Conservation (phyloP, 1,139 yeast species). For the Kodamaea ohmeri region DNA sequence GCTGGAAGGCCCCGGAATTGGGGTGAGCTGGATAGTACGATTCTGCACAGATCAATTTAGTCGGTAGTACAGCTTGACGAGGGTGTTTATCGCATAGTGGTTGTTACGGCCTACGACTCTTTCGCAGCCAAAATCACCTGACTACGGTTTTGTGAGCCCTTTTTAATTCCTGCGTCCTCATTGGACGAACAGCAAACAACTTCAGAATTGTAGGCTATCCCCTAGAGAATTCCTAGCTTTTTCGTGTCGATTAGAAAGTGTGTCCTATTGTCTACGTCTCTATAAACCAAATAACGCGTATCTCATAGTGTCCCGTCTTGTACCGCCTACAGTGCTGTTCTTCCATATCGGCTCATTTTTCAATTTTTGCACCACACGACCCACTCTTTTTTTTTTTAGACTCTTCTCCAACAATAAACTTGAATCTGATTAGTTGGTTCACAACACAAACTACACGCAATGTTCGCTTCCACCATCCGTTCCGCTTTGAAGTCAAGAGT, state of each 20-base stretch:
- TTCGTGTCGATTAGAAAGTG: no score
- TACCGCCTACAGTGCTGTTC: no score
- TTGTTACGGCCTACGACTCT: background rate
- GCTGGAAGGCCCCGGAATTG: no score
- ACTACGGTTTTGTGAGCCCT: constrained; percentile 3
- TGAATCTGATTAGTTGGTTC: constrained; percentile 9
- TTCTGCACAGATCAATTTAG: no score
- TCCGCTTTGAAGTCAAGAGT: constrained; percentile 49
- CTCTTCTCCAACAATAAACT: constrained; percentile 9
- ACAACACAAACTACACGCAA: constrained; percentile 14
- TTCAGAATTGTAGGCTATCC: background rate
- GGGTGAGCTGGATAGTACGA: no score
- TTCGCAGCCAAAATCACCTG: constrained; percentile 7
- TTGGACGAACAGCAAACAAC: constrained; percentile 5
- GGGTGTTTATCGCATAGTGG: no score
- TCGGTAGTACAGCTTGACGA: no score
- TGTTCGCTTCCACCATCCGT: constrained; percentile 54
- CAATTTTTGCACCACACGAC: constrained; percentile 4
- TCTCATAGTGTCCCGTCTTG: background rate
- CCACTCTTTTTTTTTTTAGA: constrained; percentile 6
- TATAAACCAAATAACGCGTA: no score
- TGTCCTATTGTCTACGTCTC: no score
- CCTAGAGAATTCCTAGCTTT: no score
- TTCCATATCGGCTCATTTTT: constrained; percentile 6
- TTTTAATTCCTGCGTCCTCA: constrained; percentile 8